Base-by-base conservation (phyloP, 768 basidiomycete genomes). In the Chlorophyllum brunneum region DNA sequence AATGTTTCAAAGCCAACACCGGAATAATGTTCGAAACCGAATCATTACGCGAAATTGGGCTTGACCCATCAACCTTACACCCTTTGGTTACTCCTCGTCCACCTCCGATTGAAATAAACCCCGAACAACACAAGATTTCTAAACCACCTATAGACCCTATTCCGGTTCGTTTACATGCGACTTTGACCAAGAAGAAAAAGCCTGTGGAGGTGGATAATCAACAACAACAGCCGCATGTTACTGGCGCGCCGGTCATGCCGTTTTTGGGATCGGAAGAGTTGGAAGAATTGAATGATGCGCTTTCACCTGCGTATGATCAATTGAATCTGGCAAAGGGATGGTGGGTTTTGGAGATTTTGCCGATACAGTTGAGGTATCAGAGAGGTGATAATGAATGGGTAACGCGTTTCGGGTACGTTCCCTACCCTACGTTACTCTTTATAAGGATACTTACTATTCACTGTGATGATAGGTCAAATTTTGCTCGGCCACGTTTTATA, bases 281-380 rank as follows among this genome's bases (percentile, higher is more conserved):
- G 11, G 83, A 87, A 55, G 86, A 89, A 27, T 56, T 85, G 27
- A 62, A 64, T 2, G 88, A 89, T 57, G 79, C 80, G 4, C 48
- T 84, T 11, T 69, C 72, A 29, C 80, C 78, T 0, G 63, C 71
- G 1, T 85, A 83, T 56, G 87, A 90, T 61, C 78, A 86, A 61
- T 70, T 90, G 22, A 56, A 58, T 36, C 43, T 78, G 1, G 57
- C 64, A 26, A 68, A 58, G 41, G 37, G 23, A 0, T 90, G 89
- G 88, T 90, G 88, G 89, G 48, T 80, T 29, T 67, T 90, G 34
- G 89, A 92, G 63, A 4, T 78, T 6, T 37, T 82, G 11, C 83
- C 80, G 3, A 38, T 79, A 48, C 63, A 63, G 13, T 61, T 72
- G 51, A 62, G 68, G 47, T 74, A 69, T 54, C 76, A 76, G 56